Base-by-base conservation (phyloP, 108 stramenopile genomes). In the Cylindrotheca closterium region DNA sequence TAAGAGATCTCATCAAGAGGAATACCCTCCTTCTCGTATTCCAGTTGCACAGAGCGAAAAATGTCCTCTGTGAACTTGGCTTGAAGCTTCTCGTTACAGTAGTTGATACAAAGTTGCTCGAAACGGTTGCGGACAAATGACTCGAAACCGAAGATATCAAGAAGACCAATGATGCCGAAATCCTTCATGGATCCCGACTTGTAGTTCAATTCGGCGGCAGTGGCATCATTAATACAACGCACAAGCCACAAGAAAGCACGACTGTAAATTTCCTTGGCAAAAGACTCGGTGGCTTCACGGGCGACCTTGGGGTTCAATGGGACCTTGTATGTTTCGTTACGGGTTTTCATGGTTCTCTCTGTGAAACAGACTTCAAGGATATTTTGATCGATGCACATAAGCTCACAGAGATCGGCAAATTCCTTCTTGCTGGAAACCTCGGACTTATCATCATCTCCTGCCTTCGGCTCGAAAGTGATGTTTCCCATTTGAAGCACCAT, bases 61-160 rank as follows among this genome's bases (percentile, higher is more conserved):
- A 95, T 86, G 64, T 92, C 86, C 53, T 86, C 82, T 47, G 89
- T 97, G 73, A 94, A 97, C 63, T 95, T 89, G 70, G 92, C 89
- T 67, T 96, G 92, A 32, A 96, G 63, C 67, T 87, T 93, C 70
- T 96, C 96, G 65, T 96, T 96, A 45, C 89, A 87, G 79, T 94
- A 96, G 70, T 96, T 96, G 79, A 96, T 96, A 55, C 89, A 92
- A 31, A 96, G 77, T 60, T 95, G 94, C 59, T 95, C 96, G 55
- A 94, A 96, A 12, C 89, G 63, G 55, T 95, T 97, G 28, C 82
- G 69, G 55, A 87, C 82, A 61, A 96, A 96, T 27, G 90, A 90
- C 66, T 99, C 98, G 60, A 98, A 99, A 31, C 97, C 98, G 78
- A 98, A 99, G 60, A 99, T 98, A 73, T 99, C 98, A 5, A 99